Conservation (phyloP, 2,329 filamentous ascomycete genomes). For the Phialophora verrucosa region DNA sequence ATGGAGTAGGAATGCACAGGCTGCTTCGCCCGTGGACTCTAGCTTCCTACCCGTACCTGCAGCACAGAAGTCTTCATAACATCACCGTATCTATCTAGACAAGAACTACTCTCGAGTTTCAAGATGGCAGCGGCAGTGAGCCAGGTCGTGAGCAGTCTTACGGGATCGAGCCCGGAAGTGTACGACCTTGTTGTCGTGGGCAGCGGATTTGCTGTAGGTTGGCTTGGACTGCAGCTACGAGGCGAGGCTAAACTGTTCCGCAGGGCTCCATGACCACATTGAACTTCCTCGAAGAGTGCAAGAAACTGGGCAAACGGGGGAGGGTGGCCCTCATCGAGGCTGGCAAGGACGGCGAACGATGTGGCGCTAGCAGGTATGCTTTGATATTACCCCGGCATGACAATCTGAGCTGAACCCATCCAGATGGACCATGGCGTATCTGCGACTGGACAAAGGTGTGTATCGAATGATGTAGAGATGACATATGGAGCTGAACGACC, state of each 20-base stretch:
- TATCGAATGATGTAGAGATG: neutral
- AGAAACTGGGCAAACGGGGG: slow-evolving; percentile 44
- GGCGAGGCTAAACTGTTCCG: neutral
- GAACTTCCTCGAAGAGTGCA: slow-evolving; percentile 50
- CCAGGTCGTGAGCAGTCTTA: slow-evolving; percentile 32
- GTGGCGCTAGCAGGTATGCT: slow-evolving; percentile 46
- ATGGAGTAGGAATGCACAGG: neutral
- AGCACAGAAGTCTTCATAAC: neutral
- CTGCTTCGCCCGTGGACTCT: neutral
- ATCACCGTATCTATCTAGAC: neutral
- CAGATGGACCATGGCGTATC: slow-evolving; percentile 50
- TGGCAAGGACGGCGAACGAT: slow-evolving; percentile 49
- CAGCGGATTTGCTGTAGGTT: slow-evolving; percentile 46
- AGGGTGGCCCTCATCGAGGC: slow-evolving; percentile 51
- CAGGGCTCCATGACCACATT: slow-evolving; percentile 47
- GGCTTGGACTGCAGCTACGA: neutral
- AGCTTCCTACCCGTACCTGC: neutral
- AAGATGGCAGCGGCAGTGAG: slow-evolving; percentile 24
- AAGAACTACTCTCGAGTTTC: neutral
- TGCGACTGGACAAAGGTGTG: slow-evolving; percentile 46
- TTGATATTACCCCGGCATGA: neutral
- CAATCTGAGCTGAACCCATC: neutral
- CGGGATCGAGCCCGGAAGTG: slow-evolving; percentile 26
- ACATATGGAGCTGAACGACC: neutral
- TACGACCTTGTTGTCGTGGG: slow-evolving; percentile 51